These are phyloP conservation scores for Grosmannia clavigera DNA, from an alignment of 2,329 filamentous ascomycete species.

Conservation along the genomic window DNA sequence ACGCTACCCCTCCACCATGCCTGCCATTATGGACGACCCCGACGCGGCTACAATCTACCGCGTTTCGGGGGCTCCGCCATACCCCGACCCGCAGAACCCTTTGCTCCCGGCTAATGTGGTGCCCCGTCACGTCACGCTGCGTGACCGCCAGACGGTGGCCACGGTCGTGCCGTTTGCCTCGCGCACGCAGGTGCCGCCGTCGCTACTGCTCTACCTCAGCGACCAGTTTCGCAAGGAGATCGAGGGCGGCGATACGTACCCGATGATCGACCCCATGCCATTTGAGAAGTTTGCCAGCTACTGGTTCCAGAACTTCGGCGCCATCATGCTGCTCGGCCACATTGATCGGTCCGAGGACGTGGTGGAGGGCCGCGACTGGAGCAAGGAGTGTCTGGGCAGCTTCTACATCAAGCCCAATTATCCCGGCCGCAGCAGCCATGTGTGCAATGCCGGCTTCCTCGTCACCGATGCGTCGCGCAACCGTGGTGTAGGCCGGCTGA, in stretches of 20 bases:
- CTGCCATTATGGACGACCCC: slow-evolving; percentile 69
- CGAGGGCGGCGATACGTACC: slow-evolving; percentile 83
- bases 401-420: slow-evolving; percentile 96
- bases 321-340: slow-evolving; percentile 74
- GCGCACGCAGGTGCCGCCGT: slow-evolving; percentile 61
- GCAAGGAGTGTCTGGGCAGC: slow-evolving; percentile 69
- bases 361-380: slow-evolving; percentile 57
- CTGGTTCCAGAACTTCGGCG: slow-evolving; percentile 86
- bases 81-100: slow-evolving; percentile 47
- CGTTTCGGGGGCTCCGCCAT: slow-evolving; percentile 53
- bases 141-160: slow-evolving; percentile 72
- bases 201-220: slow-evolving; percentile 64
- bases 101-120: slow-evolving; percentile 56
- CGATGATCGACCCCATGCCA: slow-evolving; percentile 67
- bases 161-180: slow-evolving; percentile 74
- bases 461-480: slow-evolving; percentile 62
- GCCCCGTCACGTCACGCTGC: slow-evolving; percentile 66
- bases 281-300: slow-evolving; percentile 66
- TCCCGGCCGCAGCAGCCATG: slow-evolving; percentile 77
- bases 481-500: slow-evolving; percentile 60
- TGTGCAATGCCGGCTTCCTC: slow-evolving; percentile 75
- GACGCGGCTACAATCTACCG: slow-evolving; percentile 58
- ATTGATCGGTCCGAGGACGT: slow-evolving; percentile 49
- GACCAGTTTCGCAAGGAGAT: slow-evolving; percentile 84
- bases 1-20: slow-evolving; percentile 37